Base-by-base conservation (phyloP, 495 filamentous ascomycete species). In the Beverwykella pulmonaria region DNA sequence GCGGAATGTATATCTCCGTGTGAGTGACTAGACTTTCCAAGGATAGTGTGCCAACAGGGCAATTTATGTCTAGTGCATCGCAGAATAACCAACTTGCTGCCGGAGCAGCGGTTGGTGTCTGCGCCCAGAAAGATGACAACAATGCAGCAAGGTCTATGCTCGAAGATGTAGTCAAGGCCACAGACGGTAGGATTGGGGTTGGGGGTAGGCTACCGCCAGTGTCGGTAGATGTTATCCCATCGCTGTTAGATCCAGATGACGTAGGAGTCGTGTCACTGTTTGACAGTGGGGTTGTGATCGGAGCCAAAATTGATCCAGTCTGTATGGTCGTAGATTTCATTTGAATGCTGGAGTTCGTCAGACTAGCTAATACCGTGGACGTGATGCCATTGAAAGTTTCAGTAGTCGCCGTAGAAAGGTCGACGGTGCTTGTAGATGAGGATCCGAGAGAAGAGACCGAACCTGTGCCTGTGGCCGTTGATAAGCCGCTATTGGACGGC, bases 1-100 rank as follows among this genome's bases (percentile, higher is more conserved):
- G n/a, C 9, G 57, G 57, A 23, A 60, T 50, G 23, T 60, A 27
- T 23, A 60, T 23, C 3, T 60, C 57, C 10, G 39, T 50, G 8
- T n/a, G 5, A 23, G 25, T 60, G 39, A 60, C n/a, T 2, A 60
- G 39, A 26, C 10, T 49, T 20, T 48, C 57, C 20, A 54, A 25
- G 15, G 20, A 17, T 3, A 54, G 50, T 17, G 19, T 54, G 15
- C 50, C 50, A 26, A 54, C 25, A 25, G 26, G 20, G 25, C 50
- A 54, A 25, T 29, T 20, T 15, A 25, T 25, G n/a, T 19, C 46
- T 19, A 19, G n/a, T 25, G 22, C n/a, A 49, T 49, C 46, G 46
- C 46, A 49, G 46, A 49, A 49, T 19, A 25, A 19, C n/a, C 17
- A 19, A 49, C n/a, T 19, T 49, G 46, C 17, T 25, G 7, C 7